phyloP scores from a whole-genome alignment of 75 land plant species.

The Larix kaempferi region DNA sequence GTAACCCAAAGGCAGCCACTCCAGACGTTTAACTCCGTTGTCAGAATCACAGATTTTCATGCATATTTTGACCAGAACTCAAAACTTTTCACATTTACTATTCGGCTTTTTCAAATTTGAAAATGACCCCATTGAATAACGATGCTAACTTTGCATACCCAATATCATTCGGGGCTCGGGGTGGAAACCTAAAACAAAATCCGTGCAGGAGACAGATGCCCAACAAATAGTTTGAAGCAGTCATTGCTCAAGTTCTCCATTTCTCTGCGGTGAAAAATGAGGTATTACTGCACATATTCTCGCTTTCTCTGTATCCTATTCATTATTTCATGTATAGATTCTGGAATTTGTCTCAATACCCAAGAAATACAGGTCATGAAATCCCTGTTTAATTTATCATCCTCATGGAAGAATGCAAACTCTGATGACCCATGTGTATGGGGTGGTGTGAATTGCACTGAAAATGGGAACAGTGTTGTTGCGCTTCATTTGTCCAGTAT shows the following conservation, averaged over 20 bases:
- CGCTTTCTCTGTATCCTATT: neutral
- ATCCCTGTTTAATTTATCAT: neutral
- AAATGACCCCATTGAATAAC: too few species aligned
- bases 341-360: neutral
- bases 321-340: neutral
- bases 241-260: neutral
- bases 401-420: constrained; percentile 1
- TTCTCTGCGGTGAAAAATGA: neutral
- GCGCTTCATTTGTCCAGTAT: neutral
- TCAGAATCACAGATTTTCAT: too few species aligned
- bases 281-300: neutral
- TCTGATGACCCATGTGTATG: constrained; percentile 3
- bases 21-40: too few species aligned
- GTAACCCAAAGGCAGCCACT: too few species aligned
- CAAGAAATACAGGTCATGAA: constrained; percentile 1
- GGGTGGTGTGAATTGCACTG: neutral
- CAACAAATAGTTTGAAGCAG: neutral
- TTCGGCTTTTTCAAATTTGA: too few species aligned
- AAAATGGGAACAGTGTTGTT: neutral
- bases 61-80: too few species aligned
- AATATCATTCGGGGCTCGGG: too few species aligned
- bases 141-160: too few species aligned
- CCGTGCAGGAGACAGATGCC: neutral
- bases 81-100: too few species aligned
- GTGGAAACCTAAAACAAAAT: too few species aligned